Percentiles rank a stretch among this genome's conserved stretches.
Conservation (phyloP, 306 rosid species). For the Fagus sylvatica region DNA sequence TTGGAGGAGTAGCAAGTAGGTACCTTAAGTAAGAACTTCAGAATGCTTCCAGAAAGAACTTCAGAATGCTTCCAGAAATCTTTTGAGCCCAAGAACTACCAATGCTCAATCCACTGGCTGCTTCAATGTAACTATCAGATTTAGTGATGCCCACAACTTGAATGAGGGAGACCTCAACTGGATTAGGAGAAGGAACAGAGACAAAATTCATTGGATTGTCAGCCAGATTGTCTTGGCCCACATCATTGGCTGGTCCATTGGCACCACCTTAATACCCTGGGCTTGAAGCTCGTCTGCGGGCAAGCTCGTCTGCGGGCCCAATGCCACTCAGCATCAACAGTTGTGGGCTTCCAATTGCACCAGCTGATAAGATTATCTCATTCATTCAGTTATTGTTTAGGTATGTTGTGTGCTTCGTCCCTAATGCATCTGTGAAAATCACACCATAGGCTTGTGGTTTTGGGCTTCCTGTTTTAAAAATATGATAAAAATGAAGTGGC, state of each 20-base stretch:
- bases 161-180: slow-evolving; percentile 65
- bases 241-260: slow-evolving; percentile 60
- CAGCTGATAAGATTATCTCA: slow-evolving; percentile 64
- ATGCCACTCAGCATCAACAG: slow-evolving; percentile 68
- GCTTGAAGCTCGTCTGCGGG: no score
- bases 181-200: slow-evolving; percentile 64
- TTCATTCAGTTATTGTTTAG: slow-evolving; percentile 23
- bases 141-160: slow-evolving; percentile 68
- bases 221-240: slow-evolving; percentile 76
- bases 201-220: slow-evolving; percentile 69
- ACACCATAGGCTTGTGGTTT: slow-evolving; percentile 69
- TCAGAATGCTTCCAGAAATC: no score
- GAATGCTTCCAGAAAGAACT: no score
- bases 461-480: slow-evolving; percentile 29
- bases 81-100: slow-evolving; percentile 38
- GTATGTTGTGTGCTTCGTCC: slow-evolving; percentile 47
- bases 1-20: no score
- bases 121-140: slow-evolving; percentile 54
- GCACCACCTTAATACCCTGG: slow-evolving; percentile 45
- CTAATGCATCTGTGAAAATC: slow-evolving; percentile 53
- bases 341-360: slow-evolving; percentile 79
- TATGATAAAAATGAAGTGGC: no score
- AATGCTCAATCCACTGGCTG: slow-evolving; percentile 55
- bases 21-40: no score
- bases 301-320: slow-evolving; percentile 64